A percentile compares a stretch with the other conserved stretches of the same genome.
These are phyloP conservation scores for Speleostelium caveatum DNA, from an alignment of 78 protist species.

Conservation along the genomic window DNA sequence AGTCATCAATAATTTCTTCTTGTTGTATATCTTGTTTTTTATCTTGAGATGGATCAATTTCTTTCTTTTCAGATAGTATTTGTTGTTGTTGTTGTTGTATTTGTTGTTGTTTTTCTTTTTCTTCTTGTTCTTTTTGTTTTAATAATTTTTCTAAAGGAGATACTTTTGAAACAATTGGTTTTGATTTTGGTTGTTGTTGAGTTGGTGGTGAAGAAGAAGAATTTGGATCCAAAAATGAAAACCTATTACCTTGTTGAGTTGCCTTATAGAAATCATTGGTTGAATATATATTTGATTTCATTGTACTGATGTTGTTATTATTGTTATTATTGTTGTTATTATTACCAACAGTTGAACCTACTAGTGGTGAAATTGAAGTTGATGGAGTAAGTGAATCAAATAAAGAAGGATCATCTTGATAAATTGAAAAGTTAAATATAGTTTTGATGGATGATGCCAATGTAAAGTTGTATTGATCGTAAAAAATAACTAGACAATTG, in stretches of 20 bases:
- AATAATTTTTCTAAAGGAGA: too few species aligned
- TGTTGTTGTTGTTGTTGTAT: not conserved
- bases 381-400: constrained; percentile 13
- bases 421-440: constrained; percentile 14
- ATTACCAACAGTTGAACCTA: not conserved
- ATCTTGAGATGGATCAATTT: not conserved
- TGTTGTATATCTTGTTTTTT: not conserved
- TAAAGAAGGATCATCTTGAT: constrained; percentile 28
- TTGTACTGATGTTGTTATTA: not conserved
- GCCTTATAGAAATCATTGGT: constrained; percentile 20
- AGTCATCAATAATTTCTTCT: not conserved
- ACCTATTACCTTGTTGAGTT: constrained; percentile 33
- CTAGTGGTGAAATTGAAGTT: not conserved
- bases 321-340: not conserved
- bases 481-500: constrained; percentile 34
- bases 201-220: not conserved
- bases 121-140: too few species aligned
- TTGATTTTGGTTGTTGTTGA: too few species aligned
- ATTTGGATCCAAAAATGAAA: constrained; percentile 9
- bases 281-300: not conserved
- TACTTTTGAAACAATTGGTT: too few species aligned
- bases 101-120: not conserved
- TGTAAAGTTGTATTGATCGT: constrained; percentile 12
- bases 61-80: not conserved
- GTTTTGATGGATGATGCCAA: constrained; percentile 28